These are phyloP conservation scores for Fusarium sp. DNA, from an alignment of 2,329 filamentous ascomycete species.

Conservation along the genomic window DNA sequence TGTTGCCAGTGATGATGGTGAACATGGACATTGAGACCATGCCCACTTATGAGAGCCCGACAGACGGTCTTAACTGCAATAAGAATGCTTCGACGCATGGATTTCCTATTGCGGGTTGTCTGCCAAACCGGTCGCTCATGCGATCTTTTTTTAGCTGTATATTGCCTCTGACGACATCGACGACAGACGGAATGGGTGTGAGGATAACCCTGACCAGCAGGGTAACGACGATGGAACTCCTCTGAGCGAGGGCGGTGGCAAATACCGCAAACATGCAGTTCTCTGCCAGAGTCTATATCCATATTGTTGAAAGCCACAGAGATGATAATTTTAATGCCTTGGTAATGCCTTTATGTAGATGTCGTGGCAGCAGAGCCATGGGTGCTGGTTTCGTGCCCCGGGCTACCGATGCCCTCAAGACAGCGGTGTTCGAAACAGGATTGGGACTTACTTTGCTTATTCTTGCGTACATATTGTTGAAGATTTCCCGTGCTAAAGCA, in stretches of 20 bases:
- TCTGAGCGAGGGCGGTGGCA: constrained; percentile 11
- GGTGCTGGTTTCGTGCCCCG: neutral
- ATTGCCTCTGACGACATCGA: neutral
- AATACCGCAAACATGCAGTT: constrained; percentile 1
- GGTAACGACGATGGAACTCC: constrained; percentile 16
- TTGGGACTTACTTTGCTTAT: neutral
- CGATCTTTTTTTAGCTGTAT: neutral
- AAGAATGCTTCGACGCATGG: neutral
- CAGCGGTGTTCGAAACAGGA: constrained; percentile 1
- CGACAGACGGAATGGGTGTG: constrained; percentile 14
- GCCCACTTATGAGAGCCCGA: neutral
- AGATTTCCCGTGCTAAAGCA: neutral
- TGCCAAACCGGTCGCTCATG: neutral
- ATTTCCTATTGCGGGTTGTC: neutral
- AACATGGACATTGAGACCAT: neutral
- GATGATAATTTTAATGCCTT: neutral
- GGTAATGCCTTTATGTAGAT: neutral
- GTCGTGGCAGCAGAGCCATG: neutral
- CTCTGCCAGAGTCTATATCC: neutral
- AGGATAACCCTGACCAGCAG: constrained; percentile 11
- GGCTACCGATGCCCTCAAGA: neutral
- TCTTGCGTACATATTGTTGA: neutral
- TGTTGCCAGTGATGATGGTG: neutral
- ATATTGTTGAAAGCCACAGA: neutral
- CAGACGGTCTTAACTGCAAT: neutral